Evolutionary conservation across 148 eudicot species (phyloP).

Genomic region (Oxyria digyna): DNA sequence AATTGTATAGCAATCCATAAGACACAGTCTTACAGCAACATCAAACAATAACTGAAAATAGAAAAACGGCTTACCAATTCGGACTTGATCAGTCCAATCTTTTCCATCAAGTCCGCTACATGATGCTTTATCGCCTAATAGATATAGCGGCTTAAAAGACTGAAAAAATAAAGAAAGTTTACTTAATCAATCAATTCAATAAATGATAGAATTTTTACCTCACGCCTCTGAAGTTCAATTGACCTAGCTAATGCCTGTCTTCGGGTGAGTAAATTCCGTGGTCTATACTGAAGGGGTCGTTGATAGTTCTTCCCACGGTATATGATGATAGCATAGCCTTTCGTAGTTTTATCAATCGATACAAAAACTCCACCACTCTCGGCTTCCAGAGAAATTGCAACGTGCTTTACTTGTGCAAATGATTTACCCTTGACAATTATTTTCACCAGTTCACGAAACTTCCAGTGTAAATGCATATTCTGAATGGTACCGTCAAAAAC

Average conservation of each 20-base stretch:
- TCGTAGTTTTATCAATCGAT: slow-evolving; percentile 59
- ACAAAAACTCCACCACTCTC: slow-evolving; percentile 84
- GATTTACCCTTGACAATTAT: slow-evolving; percentile 53
- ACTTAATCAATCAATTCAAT: not conserved
- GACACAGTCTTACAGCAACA: not conserved
- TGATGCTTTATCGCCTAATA: slow-evolving; percentile 5
- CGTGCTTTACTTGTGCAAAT: slow-evolving; percentile 62
- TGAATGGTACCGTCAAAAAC: slow-evolving; percentile 75
- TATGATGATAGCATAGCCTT: slow-evolving; percentile 62
- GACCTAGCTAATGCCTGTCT: slow-evolving; percentile 93
- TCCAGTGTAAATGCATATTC: slow-evolving; percentile 92
- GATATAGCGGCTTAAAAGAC: not conserved
- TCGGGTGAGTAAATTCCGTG: slow-evolving; percentile 59
- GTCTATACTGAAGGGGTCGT: slow-evolving; percentile 43
- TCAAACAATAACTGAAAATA: not conserved
- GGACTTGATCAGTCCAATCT: slow-evolving; percentile 6
- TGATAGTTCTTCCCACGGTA: slow-evolving; percentile 95
- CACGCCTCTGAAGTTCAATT: slow-evolving; percentile 40
- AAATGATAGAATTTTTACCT: not conserved
- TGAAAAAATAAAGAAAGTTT: not conserved
- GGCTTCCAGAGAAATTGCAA: slow-evolving; percentile 70
- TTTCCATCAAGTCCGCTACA: not conserved
- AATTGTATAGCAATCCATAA: not conserved
- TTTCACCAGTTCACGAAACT: slow-evolving; percentile 75
- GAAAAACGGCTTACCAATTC: not conserved